Evolutionary conservation across 129 eudicot species (phyloP).

Genomic region (Lactuca sativa): DNA sequence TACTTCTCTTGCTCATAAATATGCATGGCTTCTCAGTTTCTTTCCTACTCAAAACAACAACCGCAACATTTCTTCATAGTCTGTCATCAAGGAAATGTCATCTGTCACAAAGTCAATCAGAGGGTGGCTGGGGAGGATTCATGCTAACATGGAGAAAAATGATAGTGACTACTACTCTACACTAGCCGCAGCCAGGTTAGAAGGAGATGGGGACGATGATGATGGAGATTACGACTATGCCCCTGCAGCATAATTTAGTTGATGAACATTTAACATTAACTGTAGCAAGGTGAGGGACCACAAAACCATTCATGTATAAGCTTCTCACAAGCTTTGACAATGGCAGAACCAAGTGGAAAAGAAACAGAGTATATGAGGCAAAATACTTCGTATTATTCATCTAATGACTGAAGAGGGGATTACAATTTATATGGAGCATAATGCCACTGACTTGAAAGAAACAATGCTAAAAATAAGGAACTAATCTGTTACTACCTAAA

Average conservation of each 20-base stretch:
- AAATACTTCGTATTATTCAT: too few relatives aligned
- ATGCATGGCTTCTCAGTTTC: neutral
- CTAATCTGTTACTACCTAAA: too few relatives aligned
- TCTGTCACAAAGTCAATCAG: neutral
- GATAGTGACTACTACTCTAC: constrained; percentile 20
- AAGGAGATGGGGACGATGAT: constrained; percentile 20
- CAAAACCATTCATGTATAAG: too few relatives aligned
- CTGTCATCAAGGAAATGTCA: constrained; percentile 11
- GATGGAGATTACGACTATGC: constrained; percentile 26
- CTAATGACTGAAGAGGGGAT: too few relatives aligned
- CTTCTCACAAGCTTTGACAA: too few relatives aligned
- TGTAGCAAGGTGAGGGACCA: neutral
- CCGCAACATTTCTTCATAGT: neutral
- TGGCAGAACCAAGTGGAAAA: too few relatives aligned
- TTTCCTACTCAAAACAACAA: constrained; percentile 1
- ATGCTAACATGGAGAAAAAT: constrained; percentile 19
- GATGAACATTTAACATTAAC: neutral
- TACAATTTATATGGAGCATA: too few relatives aligned
- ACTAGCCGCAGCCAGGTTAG: constrained; percentile 3
- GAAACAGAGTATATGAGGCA: too few relatives aligned
- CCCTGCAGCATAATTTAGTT: neutral
- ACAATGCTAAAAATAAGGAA: too few relatives aligned
- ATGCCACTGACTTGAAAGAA: too few relatives aligned
- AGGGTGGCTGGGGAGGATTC: constrained; percentile 17
- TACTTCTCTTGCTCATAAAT: constrained; percentile 17